Evolutionary conservation across 176 grass and related monocot species (phyloP).

Genomic region (Avena atlantica): DNA sequence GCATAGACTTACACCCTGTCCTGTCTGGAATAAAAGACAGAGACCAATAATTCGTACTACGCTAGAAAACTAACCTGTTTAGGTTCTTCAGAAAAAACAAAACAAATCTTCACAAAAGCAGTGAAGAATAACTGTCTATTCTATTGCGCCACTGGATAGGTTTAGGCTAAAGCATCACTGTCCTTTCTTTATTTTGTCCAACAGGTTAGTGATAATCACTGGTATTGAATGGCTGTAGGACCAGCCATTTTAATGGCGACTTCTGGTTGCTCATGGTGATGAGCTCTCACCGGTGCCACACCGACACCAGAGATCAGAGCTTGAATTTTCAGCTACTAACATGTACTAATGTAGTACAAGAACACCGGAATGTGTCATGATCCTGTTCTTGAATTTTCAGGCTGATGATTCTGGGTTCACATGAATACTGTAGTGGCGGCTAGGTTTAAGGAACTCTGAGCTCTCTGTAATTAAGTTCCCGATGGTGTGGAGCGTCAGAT

Average conservation of each 20-base stretch:
- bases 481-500: background rate
- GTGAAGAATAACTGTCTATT: background rate
- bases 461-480: background rate
- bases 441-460: background rate
- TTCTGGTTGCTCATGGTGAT: constrained; percentile 18
- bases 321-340: background rate
- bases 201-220: background rate
- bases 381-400: background rate
- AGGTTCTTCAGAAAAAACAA: background rate
- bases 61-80: background rate
- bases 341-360: background rate
- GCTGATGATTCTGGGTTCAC: background rate
- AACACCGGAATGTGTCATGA: background rate
- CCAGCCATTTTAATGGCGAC: constrained; percentile 41
- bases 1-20: constrained; percentile 30
- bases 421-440: background rate
- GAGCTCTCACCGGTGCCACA: constrained; percentile 14
- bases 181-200: background rate
- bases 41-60: background rate
- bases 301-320: background rate
- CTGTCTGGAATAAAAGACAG: background rate
- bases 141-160: constrained; percentile 17
- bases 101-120: background rate
- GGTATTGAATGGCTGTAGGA: constrained; percentile 28
- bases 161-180: background rate